Conservation (phyloP, 257 asterid genomes). For the Capsicum baccatum region DNA sequence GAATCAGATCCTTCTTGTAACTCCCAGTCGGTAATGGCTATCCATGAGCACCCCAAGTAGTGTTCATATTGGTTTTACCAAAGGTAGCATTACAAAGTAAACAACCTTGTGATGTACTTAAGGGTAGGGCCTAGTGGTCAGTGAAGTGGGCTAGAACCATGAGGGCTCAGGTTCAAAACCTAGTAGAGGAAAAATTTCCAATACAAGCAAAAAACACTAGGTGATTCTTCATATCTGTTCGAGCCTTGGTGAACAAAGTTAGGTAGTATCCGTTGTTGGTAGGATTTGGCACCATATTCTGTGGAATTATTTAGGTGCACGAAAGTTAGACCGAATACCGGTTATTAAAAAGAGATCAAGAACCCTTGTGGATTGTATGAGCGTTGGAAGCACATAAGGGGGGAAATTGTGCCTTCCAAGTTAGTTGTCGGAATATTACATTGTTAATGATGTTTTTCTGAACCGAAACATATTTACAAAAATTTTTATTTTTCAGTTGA, state of each 20-base stretch:
- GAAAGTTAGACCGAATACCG: too few species aligned
- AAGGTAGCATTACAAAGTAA: neutral
- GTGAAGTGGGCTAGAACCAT: too few species aligned
- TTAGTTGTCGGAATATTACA: neutral
- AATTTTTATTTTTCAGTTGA: conserved; percentile 34
- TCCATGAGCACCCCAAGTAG: neutral
- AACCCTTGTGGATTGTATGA: neutral
- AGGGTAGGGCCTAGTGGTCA: too few species aligned
- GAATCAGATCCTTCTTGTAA: neutral
- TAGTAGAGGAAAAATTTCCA: too few species aligned
- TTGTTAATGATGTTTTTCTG: neutral
- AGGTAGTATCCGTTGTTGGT: too few species aligned
- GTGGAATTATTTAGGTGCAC: too few species aligned
- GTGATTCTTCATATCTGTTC: too few species aligned
- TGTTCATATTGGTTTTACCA: neutral
- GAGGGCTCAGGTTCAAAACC: too few species aligned
- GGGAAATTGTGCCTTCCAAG: neutral
- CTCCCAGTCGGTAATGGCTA: neutral
- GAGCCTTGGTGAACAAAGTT: too few species aligned
- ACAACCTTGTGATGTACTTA: neutral
- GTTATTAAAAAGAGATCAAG: neutral
- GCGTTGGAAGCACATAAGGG: neutral
- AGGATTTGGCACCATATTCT: too few species aligned
- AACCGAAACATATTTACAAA: neutral
- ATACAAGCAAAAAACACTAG: too few species aligned